Evolutionary conservation across 768 basidiomycete genomes (phyloP), one percentile per base, ranked within the genome.

Genomic region (Podaxis sp.): DNA sequence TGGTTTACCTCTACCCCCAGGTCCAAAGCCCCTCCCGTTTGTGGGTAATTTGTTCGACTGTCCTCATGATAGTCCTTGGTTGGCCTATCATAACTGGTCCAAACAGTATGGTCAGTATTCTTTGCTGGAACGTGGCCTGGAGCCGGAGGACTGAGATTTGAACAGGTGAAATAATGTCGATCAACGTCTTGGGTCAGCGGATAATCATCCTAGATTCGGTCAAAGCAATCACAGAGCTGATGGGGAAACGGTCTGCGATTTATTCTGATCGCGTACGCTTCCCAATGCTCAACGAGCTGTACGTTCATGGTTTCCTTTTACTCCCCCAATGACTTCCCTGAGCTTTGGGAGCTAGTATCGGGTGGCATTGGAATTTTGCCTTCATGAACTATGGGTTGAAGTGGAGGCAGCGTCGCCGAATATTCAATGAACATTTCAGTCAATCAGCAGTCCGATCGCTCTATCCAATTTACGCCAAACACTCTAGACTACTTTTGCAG

Each of bases 21-120:
- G 80, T 2, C 80, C 81, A 9, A 75, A 73, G 57, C 75, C 74
- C 15, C 68, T 79, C 15, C 80, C 81, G 2, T 56, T 82, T 13
- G 36, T 82, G 19, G 81, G 79, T 1, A 82, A 82, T 64, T 63
- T 80, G 22, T 68, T 78, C 1, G 77, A 80, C 48, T 74, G 79
- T 73, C 80, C 81, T 7, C 69, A 73, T 11, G 54, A 66, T 30
- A 73, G 71, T 17, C 71, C 73, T 9, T 82, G 79, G 78, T 57
- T 78, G 64, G 69, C 72, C 11, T 79, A 76, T 57, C 24, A 71
- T 1, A 65, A 74, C 40, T 81, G 79, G 79, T 72, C 71, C 30
- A 66, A 72, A 55, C 68, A 76, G 70, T 79, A 75, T 57, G 76
- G 80, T 70, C 40, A 11, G 44, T 46, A 4, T 46, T 19, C n/a